A percentile compares a stretch with the other conserved stretches of the same genome.
These are phyloP conservation scores for Xylaria sp. DNA, from an alignment of 2,329 filamentous ascomycete genomes.

Conservation along the genomic window DNA sequence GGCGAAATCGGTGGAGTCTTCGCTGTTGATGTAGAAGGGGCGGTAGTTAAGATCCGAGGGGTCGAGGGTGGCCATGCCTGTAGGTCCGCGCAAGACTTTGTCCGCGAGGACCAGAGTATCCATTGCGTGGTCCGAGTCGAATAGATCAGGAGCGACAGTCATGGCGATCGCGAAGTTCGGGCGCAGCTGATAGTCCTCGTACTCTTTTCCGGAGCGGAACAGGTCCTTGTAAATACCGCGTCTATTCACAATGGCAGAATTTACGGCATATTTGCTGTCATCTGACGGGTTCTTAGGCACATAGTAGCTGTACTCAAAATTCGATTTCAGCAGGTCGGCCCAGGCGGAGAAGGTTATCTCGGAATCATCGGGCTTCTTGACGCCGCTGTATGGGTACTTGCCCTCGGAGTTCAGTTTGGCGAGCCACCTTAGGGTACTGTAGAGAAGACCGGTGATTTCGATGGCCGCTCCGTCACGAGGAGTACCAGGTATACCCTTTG, in stretches of 20 bases:
- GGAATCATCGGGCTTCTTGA: conserved; percentile 67
- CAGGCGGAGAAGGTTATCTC: conserved; percentile 76
- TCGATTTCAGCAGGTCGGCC: conserved; percentile 79
- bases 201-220: conserved; percentile 91
- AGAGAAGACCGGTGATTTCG: conserved; percentile 92
- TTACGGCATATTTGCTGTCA: conserved; percentile 80
- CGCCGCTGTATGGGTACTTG: conserved; percentile 74
- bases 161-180: conserved; percentile 96
- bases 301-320: conserved; percentile 93
- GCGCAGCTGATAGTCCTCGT: conserved; percentile 96
- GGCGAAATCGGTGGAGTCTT: conserved; percentile 88
- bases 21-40: conserved; percentile 92
- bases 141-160: conserved; percentile 89
- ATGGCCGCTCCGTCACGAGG: conserved; percentile 93
- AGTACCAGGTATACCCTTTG: conserved; percentile 93
- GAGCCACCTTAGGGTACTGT: conserved; percentile 87
- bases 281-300: conserved; percentile 73
- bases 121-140: conserved; percentile 78
- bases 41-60: conserved; percentile 91
- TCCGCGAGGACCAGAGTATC: conserved; percentile 82
- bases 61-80: conserved; percentile 95
- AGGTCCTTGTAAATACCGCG: conserved; percentile 98
- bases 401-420: conserved; percentile 69
- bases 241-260: conserved; percentile 79
- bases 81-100: conserved; percentile 78